Evolutionary conservation across 352 stramenopile species (phyloP), one percentile per base, ranked within the genome.

Genomic region (Pythium folliculosum): DNA sequence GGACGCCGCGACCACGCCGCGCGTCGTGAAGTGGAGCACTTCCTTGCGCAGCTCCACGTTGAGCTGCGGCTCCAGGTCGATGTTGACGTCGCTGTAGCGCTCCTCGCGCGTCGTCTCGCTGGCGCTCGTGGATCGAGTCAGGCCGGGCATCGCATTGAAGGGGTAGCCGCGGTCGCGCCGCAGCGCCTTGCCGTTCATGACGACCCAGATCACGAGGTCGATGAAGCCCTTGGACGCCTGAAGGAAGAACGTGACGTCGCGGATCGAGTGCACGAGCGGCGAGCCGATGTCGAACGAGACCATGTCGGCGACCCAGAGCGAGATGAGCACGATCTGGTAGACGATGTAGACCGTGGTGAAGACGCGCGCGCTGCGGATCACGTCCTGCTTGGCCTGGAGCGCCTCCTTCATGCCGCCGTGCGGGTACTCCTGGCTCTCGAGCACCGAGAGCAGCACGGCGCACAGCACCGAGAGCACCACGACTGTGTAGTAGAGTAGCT

Each of bases 1-100:
- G 25, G 84, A 93, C 19, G 86, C 84, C 19, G 86, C 86, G 2
- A 95, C 86, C 23, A 96, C 84, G 8, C 89, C 89, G 47, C 86
- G 81, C 3, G 88, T 96, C 19, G 89, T 95, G 54, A 95, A 97
- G 51, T 94, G 86, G 48, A 97, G 81, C 47, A 97, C 88, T 69
- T 97, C 89, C 59, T 94, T 95, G 6, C 89, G 82, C 55, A 97
- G 57, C 13, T 84, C 89, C 3, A 91, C 77, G 65, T 97, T 97
- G 23, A 97, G 74, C 58, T 97, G 88, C 5, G 86, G 86, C 69
- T 95, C 80, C 0, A 93, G 73, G 63, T 93, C 83, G 43, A 95
- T 88, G 49, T 93, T 82, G 3, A 93, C 71, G 54, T 95, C 86
- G 40, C 83, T 95, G 54, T 81, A 85, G 35, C 69, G 71, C 57